A percentile compares a stretch with the other conserved stretches of the same genome.
phyloP scores from a whole-genome alignment of 164 flowering plant species.

The Platanus orientalis region DNA sequence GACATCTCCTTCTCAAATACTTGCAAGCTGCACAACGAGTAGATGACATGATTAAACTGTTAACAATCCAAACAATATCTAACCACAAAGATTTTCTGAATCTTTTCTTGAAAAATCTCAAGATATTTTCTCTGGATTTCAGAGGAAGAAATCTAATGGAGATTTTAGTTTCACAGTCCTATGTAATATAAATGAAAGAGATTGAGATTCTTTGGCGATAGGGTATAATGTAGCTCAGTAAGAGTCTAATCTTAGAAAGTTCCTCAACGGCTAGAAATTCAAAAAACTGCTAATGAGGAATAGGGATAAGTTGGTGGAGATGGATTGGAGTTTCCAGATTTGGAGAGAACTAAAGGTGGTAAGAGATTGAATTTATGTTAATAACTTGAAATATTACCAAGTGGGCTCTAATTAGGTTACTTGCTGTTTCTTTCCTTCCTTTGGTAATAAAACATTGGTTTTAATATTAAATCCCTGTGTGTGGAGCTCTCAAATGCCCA shows the following conservation, averaged over 20 bases:
- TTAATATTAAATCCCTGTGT: no score
- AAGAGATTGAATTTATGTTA: not conserved
- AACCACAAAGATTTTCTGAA: not conserved
- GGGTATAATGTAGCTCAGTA: not conserved
- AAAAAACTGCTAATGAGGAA: no score
- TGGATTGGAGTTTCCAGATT: not conserved
- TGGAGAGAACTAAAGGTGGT: not conserved
- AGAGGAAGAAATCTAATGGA: constrained; percentile 6
- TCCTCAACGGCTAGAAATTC: not conserved
- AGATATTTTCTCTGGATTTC: not conserved
- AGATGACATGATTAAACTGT: constrained; percentile 11
- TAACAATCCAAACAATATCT: constrained; percentile 7
- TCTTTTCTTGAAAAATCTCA: not conserved
- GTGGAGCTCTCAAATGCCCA: no score
- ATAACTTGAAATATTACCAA: not conserved
- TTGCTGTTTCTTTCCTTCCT: no score
- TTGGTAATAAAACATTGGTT: no score
- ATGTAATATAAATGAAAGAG: no score
- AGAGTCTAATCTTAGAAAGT: no score
- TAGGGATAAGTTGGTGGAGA: not conserved
- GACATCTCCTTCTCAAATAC: constrained; percentile 41
- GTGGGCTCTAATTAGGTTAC: not conserved
- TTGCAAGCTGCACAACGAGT: constrained; percentile 57
- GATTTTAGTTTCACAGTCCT: not conserved
- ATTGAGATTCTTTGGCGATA: not conserved